Percentiles rank a stretch among this genome's conserved stretches.
Evolutionary conservation across 2,329 filamentous ascomycete genomes (phyloP).

Genomic region (Aureobasidium mangrovei): DNA sequence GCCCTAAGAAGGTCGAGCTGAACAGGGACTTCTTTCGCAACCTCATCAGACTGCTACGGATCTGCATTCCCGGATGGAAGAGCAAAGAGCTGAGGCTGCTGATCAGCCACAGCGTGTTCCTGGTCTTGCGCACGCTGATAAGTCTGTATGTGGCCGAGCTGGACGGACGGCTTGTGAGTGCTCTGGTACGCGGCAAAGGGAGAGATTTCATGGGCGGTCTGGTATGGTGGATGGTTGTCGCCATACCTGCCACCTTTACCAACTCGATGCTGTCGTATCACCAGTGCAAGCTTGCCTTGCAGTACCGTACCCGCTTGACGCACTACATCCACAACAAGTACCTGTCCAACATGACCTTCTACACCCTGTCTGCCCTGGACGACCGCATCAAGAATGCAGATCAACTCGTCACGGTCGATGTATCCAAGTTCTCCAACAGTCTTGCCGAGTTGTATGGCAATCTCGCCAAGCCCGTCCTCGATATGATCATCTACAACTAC

Average conservation of each 20-base stretch:
- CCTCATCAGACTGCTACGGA: constrained; percentile 66
- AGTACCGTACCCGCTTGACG: constrained; percentile 89
- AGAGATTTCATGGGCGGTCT: constrained; percentile 81
- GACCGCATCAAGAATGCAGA: constrained; percentile 98
- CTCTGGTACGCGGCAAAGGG: constrained; percentile 80
- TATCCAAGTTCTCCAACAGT: constrained; percentile 92
- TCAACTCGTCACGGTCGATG: constrained; percentile 92
- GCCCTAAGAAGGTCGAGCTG: constrained; percentile 67
- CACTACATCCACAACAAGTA: constrained; percentile 93
- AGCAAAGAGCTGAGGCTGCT: constrained; percentile 82
- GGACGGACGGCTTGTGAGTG: constrained; percentile 88
- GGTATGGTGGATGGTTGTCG: constrained; percentile 98
- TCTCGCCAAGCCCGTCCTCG: constrained; percentile 83
- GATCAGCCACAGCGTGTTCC: constrained; percentile 84
- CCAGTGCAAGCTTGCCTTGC: constrained; percentile 85
- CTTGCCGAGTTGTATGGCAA: constrained; percentile 94
- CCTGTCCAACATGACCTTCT: constrained; percentile 95
- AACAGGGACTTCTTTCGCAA: constrained; percentile 81
- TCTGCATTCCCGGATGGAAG: constrained; percentile 83
- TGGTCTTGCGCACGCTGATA: constrained; percentile 82
- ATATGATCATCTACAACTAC: constrained; percentile 96
- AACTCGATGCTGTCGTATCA: constrained; percentile 99
- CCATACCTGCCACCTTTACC: constrained; percentile 91
- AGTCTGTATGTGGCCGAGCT: constrained; percentile 94
- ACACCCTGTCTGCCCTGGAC: constrained; percentile 87